These are phyloP conservation scores for Stagonosporopsis tanaceti DNA, from an alignment of 2,329 filamentous ascomycete genomes.

Conservation along the genomic window DNA sequence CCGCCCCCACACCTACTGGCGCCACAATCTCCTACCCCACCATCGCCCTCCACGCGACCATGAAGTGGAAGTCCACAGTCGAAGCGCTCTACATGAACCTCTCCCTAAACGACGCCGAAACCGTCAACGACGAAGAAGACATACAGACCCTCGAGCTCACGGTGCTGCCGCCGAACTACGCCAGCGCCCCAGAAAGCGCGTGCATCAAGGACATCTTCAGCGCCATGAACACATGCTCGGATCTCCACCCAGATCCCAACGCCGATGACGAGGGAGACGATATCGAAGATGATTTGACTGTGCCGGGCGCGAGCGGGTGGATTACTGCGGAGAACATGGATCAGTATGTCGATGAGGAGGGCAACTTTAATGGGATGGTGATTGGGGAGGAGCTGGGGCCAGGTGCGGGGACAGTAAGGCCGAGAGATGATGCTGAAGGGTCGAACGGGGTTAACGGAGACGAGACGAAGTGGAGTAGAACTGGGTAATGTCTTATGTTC, in stretches of 20 bases:
- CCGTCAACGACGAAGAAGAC: slow-evolving; percentile 67
- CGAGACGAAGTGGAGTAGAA: slow-evolving; percentile 50
- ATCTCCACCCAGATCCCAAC: slow-evolving; percentile 76
- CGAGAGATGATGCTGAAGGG: slow-evolving; percentile 43
- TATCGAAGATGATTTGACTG: slow-evolving; percentile 58
- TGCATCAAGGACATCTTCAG: slow-evolving; percentile 65
- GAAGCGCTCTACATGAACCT: slow-evolving; percentile 50
- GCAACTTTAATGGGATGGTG: slow-evolving; percentile 47
- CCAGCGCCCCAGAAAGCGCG: slow-evolving; percentile 33
- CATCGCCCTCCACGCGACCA: slow-evolving; percentile 78
- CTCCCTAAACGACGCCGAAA: slow-evolving; percentile 60
- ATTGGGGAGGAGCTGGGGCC: slow-evolving; percentile 43
- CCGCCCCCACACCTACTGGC: slow-evolving; percentile 61
- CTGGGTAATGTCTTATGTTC: slow-evolving; percentile 27
- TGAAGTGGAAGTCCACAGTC: slow-evolving; percentile 58
- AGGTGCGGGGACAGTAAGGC: slow-evolving; percentile 49
- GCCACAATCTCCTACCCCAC: slow-evolving; percentile 76
- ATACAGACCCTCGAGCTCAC: slow-evolving; percentile 73
- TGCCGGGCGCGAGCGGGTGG: slow-evolving; percentile 80
- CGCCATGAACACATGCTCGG: slow-evolving; percentile 76
- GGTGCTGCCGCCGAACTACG: slow-evolving; percentile 61
- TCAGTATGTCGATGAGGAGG: slow-evolving; percentile 64
- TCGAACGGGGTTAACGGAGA: slow-evolving; percentile 38
- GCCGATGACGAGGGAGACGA: slow-evolving; percentile 61
- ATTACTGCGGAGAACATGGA: slow-evolving; percentile 92